Evolutionary conservation across 2,329 filamentous ascomycete species (phyloP).

Genomic region (Eutypella sp.): DNA sequence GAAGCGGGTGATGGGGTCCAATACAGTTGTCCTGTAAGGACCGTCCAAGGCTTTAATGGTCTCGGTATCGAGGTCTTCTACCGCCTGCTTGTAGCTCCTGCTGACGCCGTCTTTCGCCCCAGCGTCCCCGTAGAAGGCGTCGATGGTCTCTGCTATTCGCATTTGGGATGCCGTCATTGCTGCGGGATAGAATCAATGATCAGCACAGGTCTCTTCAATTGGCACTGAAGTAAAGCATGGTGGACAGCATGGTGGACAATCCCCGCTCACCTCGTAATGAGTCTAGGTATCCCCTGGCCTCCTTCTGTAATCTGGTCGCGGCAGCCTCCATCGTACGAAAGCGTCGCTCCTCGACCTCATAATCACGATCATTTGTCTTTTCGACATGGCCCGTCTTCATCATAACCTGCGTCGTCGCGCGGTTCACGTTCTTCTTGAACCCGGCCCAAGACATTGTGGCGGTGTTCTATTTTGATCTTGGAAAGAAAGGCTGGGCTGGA

Average conservation of each 20-base stretch:
- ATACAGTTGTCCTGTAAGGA: constrained; percentile 88
- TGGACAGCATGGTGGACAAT: not conserved
- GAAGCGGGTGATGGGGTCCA: constrained; percentile 93
- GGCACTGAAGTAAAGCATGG: too few relatives aligned
- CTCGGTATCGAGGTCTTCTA: constrained; percentile 94
- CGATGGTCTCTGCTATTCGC: constrained; percentile 98
- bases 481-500: not conserved
- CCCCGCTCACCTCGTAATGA: constrained; percentile 69
- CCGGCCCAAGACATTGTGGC: constrained; percentile 38
- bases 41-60: constrained; percentile 98
- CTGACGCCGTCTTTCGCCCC: constrained; percentile 93
- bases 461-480: constrained; percentile 5
- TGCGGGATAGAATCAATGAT: constrained; percentile 35
- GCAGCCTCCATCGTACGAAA: constrained; percentile 98
- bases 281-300: constrained; percentile 96
- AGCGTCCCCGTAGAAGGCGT: constrained; percentile 96
- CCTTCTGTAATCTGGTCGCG: constrained; percentile 86
- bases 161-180: constrained; percentile 99
- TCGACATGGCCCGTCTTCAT: constrained; percentile 99
- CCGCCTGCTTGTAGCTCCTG: constrained; percentile 95
- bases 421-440: constrained; percentile 96
- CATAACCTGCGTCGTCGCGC: constrained; percentile 99
- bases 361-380: constrained; percentile 96
- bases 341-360: constrained; percentile 94
- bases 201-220: too few relatives aligned